Percentiles rank a stretch among this genome's conserved stretches.
Evolutionary conservation across 2,329 filamentous ascomycete genomes (phyloP).

Genomic region (Ilyonectria destructans): DNA sequence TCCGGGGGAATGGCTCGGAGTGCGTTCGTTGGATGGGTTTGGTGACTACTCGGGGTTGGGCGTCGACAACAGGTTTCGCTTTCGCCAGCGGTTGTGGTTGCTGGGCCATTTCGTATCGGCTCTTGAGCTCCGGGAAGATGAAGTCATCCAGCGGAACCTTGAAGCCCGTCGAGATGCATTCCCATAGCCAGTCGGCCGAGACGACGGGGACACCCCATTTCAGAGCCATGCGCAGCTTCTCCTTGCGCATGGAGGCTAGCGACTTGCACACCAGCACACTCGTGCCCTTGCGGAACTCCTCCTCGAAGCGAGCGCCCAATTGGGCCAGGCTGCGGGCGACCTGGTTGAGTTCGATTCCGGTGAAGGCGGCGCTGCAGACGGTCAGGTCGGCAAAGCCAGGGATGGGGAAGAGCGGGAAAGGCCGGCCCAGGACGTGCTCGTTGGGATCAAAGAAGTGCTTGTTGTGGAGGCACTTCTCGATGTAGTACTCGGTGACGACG

Average conservation of each 20-base stretch:
- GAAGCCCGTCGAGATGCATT: constrained; percentile 76
- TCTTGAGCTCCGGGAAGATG: constrained; percentile 64
- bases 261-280: constrained; percentile 84
- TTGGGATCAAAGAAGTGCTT: constrained; percentile 80
- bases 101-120: constrained; percentile 45
- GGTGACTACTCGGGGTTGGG: constrained; percentile 17
- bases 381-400: constrained; percentile 78
- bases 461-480: constrained; percentile 88
- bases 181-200: constrained; percentile 86
- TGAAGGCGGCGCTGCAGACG: constrained; percentile 87
- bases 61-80: constrained; percentile 19
- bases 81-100: constrained; percentile 29
- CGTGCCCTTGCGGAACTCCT: constrained; percentile 80
- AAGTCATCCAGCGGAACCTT: constrained; percentile 63
- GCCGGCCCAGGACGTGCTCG: constrained; percentile 81
- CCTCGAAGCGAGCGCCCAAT: constrained; percentile 86
- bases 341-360: constrained; percentile 88
- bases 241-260: constrained; percentile 70
- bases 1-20: constrained; percentile 39
- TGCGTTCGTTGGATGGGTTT: constrained; percentile 43
- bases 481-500: constrained; percentile 90
- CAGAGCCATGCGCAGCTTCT: constrained; percentile 85
- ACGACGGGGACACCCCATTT: constrained; percentile 88
- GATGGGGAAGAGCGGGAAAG: constrained; percentile 81
- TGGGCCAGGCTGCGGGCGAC: constrained; percentile 83